Evolutionary conservation across 176 grass and related monocot genomes (phyloP).

Genomic region (Echinochloa phyllopogon): DNA sequence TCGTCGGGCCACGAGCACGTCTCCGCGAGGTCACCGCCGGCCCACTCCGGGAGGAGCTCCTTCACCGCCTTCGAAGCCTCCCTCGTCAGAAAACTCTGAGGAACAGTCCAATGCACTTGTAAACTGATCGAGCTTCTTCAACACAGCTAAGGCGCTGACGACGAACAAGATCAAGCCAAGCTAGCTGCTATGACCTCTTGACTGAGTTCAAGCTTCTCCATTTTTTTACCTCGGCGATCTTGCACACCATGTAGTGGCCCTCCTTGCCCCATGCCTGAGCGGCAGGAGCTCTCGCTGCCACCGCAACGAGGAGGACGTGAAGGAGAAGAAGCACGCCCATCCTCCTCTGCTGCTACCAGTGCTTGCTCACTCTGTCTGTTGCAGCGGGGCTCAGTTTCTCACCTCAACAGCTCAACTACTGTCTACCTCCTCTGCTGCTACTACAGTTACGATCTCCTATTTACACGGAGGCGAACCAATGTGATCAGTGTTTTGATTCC

Average conservation of each 20-base stretch:
- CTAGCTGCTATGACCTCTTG: no score
- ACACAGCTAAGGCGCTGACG: background rate
- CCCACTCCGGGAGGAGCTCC: conserved; percentile 58
- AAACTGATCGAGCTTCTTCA: no score
- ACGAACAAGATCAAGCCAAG: no score
- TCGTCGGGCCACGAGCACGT: conserved; percentile 70
- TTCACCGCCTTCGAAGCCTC: conserved; percentile 51
- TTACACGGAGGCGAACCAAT: conserved; percentile 8
- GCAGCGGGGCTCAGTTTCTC: background rate
- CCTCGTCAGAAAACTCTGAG: conserved; percentile 58
- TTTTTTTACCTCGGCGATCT: conserved; percentile 72
- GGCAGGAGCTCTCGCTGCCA: conserved; percentile 33
- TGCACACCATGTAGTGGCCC: conserved; percentile 81
- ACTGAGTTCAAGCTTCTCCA: no score
- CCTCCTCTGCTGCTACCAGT: background rate
- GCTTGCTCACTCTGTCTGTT: background rate
- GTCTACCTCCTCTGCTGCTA: no score
- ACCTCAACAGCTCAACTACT: no score
- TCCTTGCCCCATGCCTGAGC: conserved; percentile 65
- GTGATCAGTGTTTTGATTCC: background rate
- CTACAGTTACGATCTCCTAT: background rate
- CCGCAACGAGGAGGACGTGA: conserved; percentile 19
- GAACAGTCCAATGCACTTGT: background rate
- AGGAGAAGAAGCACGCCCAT: conserved; percentile 36
- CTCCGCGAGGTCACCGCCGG: conserved; percentile 55